A percentile compares a stretch with the other conserved stretches of the same genome.
These are phyloP conservation scores for Bolboschoenoplectus hybrid DNA, from an alignment of 202 grass and related monocot genomes.

Conservation along the genomic window DNA sequence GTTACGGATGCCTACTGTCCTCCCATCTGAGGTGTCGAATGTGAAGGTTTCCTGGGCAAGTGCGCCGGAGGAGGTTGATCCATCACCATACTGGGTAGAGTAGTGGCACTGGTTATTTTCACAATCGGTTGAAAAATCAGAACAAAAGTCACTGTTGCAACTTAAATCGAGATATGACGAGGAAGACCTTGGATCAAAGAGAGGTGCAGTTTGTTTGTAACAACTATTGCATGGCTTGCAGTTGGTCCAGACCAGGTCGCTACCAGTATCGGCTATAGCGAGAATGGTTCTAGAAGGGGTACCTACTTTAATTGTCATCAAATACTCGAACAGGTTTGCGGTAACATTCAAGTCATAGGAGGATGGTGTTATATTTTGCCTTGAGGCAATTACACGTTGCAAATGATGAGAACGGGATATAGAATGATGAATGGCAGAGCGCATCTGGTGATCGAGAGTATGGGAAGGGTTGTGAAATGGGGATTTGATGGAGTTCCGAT, in stretches of 20 bases:
- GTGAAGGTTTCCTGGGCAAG: slow-evolving; percentile 63
- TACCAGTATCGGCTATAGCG: slow-evolving; percentile 62
- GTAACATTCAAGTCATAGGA: slow-evolving; percentile 45
- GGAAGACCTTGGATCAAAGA: slow-evolving; percentile 48
- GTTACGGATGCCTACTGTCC: background rate
- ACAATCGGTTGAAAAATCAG: background rate
- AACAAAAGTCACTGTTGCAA: slow-evolving; percentile 45
- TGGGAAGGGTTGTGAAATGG: slow-evolving; percentile 47
- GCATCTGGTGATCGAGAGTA: slow-evolving; percentile 31
- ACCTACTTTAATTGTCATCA: slow-evolving; percentile 58
- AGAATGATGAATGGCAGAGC: slow-evolving; percentile 45
- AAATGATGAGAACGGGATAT: slow-evolving; percentile 26
- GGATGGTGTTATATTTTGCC: background rate
- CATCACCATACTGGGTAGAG: slow-evolving; percentile 47
- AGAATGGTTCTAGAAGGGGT: slow-evolving; percentile 50
- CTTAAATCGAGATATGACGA: slow-evolving; percentile 45
- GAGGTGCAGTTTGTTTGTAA: slow-evolving; percentile 19
- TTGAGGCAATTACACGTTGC: slow-evolving; percentile 14
- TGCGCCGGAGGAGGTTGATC: slow-evolving; percentile 35
- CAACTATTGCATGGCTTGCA: slow-evolving; percentile 35
- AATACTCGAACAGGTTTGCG: slow-evolving; percentile 47
- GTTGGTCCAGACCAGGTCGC: slow-evolving; percentile 58
- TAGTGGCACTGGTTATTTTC: slow-evolving; percentile 44
- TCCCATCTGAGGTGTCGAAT: slow-evolving; percentile 22
- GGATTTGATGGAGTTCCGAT: slow-evolving; percentile 59